Base-by-base conservation (phyloP, 352 stramenopile species). In the Globisporangium cylindrosporum region DNA sequence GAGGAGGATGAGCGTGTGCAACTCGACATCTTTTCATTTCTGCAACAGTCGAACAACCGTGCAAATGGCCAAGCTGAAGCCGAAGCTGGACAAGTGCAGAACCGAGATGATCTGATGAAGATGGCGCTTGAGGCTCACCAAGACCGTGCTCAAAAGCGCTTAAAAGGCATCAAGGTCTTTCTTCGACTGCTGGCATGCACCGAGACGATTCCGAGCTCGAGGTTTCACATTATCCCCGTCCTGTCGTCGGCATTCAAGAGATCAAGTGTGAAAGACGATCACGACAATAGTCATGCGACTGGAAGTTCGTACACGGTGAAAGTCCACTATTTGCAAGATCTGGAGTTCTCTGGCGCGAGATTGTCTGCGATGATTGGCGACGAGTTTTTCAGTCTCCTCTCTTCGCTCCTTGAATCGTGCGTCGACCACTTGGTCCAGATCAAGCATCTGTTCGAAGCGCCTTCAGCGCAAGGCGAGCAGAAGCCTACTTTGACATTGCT, bases 1-100 rank as follows among this genome's bases (percentile, higher is more conserved):
- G 82, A 92, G 73, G 88, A 96, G 75, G 88, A 96, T 51, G 88
- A 94, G 59, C 82, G 81, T n/a, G 77, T 93, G 38, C 86, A 94
- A 41, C 67, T 82, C 1, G 88, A 96, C 29, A 84, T 94, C 22
- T 94, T 96, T 59, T 80, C 79, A 1, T 96, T 96, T 38, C 69
- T 96, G 20, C 86, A 96, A 60, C 80, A 89, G 49, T 80, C 81
- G 20, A 74, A 20, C 36, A 41, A 25, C 6, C 41, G 57, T 24
- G 2, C 57, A 38, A 73, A 10, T 20, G 58, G 60, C 32, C 49
- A 62, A 3, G 69, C 48, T 36, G 53, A 49, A 32, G 46, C 66
- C 0, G 64, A 64, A 10, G 53, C 68, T 49, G 38, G 2, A 4
- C 12, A 14, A 8, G 49, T 54, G 51, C 56, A 56, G 43, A 76